Evolutionary conservation across 2,329 filamentous ascomycete species (phyloP).

Genomic region (Colletotrichum filicis): DNA sequence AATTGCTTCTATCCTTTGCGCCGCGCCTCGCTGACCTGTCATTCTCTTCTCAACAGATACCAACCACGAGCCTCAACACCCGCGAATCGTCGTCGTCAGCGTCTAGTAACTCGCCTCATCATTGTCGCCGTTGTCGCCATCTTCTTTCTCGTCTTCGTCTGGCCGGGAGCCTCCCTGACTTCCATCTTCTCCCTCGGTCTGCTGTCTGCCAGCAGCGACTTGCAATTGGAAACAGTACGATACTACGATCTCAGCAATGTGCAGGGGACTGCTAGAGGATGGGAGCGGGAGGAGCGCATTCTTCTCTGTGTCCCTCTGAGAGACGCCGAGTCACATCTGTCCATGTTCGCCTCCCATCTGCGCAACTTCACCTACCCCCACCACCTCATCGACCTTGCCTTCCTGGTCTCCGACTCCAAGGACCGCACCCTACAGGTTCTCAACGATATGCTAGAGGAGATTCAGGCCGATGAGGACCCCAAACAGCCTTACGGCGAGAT

Average conservation of each 20-base stretch:
- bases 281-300: slow-evolving; percentile 96
- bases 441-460: slow-evolving; percentile 77
- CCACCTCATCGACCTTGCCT: slow-evolving; percentile 94
- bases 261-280: slow-evolving; percentile 89
- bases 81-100: slow-evolving; percentile 77
- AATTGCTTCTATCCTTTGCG: slow-evolving; percentile 1
- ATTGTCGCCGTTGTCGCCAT: slow-evolving; percentile 66
- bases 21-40: slow-evolving; percentile 34
- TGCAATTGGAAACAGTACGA: slow-evolving; percentile 92
- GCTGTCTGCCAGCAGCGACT: slow-evolving; percentile 72
- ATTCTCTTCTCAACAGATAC: slow-evolving; percentile 68
- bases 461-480: slow-evolving; percentile 84
- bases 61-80: slow-evolving; percentile 82
- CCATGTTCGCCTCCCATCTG: slow-evolving; percentile 99
- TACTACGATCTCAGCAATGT: slow-evolving; percentile 97
- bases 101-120: slow-evolving; percentile 75
- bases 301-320: slow-evolving; percentile 93
- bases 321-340: slow-evolving; percentile 90
- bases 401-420: slow-evolving; percentile 96
- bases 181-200: slow-evolving; percentile 77
- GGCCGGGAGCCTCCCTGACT: slow-evolving; percentile 71
- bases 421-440: slow-evolving; percentile 86
- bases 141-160: slow-evolving; percentile 79
- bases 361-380: slow-evolving; percentile 98
- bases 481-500: slow-evolving; percentile 93